Evolutionary conservation across 352 stramenopile genomes (phyloP).

Genomic region (Pythium periplocum): DNA sequence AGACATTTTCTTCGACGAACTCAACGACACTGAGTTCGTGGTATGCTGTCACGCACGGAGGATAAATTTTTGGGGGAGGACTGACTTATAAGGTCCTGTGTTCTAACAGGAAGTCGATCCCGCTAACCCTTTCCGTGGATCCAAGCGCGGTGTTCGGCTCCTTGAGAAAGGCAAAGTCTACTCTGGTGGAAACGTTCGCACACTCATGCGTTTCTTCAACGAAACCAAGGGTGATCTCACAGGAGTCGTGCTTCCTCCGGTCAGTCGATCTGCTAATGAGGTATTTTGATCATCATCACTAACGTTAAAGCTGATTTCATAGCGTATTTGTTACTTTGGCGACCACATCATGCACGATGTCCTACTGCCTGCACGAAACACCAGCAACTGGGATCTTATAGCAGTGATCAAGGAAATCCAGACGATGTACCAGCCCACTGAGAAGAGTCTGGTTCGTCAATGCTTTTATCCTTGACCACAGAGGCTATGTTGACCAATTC

Average conservation of each 20-base stretch:
- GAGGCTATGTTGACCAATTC: too few relatives aligned
- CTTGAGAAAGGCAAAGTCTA: conserved; percentile 36
- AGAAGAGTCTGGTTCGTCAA: conserved; percentile 6
- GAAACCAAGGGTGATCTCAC: conserved; percentile 12
- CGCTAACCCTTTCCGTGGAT: conserved; percentile 7
- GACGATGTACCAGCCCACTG: conserved; percentile 26
- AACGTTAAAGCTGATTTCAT: neutral
- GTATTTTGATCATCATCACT: neutral
- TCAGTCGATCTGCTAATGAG: neutral
- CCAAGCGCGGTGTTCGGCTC: conserved; percentile 20
- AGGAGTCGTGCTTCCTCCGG: conserved; percentile 9
- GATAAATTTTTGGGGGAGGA: neutral
- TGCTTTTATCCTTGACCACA: too few relatives aligned
- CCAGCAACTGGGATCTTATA: conserved; percentile 35
- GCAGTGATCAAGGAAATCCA: conserved; percentile 47
- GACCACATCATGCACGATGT: conserved; percentile 49
- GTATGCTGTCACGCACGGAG: conserved; percentile 13
- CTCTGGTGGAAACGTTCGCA: conserved; percentile 35
- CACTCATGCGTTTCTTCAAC: conserved; percentile 28
- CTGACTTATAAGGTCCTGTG: neutral
- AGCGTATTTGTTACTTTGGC: conserved; percentile 52
- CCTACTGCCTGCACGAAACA: conserved; percentile 24
- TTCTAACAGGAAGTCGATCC: conserved; percentile 22
- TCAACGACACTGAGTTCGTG: conserved; percentile 40
- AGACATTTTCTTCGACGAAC: conserved; percentile 49